phyloP scores from a whole-genome alignment of 1,139 yeast species.

The Suhomyces guaymorum region DNA sequence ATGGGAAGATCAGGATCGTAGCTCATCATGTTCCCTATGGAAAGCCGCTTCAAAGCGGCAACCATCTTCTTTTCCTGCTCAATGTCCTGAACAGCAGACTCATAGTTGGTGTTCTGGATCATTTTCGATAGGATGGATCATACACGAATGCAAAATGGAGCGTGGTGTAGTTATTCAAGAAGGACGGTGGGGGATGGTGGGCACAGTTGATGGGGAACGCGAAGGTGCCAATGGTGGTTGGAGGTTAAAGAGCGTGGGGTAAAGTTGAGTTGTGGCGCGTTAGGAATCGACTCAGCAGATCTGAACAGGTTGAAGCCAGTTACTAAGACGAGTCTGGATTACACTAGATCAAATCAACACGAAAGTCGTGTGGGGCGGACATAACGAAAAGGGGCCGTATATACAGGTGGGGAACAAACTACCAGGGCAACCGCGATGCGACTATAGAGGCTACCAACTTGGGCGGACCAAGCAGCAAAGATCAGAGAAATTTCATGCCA shows the following conservation, averaged over 20 bases:
- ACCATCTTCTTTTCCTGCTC: slow-evolving; percentile 62
- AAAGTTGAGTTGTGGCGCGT: too few relatives aligned
- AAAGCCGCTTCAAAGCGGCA: slow-evolving; percentile 56
- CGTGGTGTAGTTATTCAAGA: too few relatives aligned
- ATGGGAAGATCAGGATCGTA: slow-evolving; percentile 58
- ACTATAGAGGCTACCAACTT: too few relatives aligned
- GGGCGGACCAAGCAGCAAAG: too few relatives aligned
- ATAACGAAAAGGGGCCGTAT: slow-evolving; percentile 3
- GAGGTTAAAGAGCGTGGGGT: too few relatives aligned
- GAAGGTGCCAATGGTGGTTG: not conserved
- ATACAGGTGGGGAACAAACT: slow-evolving; percentile 1
- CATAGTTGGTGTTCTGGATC: slow-evolving; percentile 17
- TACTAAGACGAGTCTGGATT: slow-evolving; percentile 1
- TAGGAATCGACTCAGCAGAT: not conserved
- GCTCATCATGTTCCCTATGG: slow-evolving; percentile 54
- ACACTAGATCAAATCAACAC: slow-evolving; percentile 12
- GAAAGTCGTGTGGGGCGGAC: slow-evolving; percentile 9
- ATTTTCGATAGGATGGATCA: slow-evolving; percentile 3
- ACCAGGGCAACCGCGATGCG: slow-evolving; percentile 2
- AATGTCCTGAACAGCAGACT: slow-evolving; percentile 48
- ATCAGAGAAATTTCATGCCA: too few relatives aligned
- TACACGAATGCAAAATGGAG: not conserved
- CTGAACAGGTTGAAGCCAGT: slow-evolving; percentile 1
- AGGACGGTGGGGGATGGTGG: not conserved
- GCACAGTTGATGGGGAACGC: not conserved